Evolutionary conservation across 2,329 filamentous ascomycete species (phyloP).

Genomic region (Thelonectria blattea): DNA sequence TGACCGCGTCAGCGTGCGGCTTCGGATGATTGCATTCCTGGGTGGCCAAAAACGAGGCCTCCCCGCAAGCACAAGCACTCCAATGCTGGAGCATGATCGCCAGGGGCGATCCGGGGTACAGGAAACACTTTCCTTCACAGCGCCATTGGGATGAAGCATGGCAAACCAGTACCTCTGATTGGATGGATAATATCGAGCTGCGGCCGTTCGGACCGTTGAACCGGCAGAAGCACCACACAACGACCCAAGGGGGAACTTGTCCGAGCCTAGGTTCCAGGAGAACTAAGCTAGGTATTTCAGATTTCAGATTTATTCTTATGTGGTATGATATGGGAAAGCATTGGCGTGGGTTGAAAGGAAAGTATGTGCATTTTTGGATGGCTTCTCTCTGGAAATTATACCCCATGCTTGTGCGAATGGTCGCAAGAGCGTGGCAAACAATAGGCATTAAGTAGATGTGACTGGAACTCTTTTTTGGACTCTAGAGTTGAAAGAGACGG

Average conservation of each 20-base stretch:
- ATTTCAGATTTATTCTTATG: slow-evolving; percentile 2
- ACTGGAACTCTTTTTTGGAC: background rate
- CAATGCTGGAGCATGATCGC: slow-evolving; percentile 8
- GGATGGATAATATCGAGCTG: slow-evolving; percentile 16
- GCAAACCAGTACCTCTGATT: slow-evolving; percentile 25
- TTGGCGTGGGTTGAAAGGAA: background rate
- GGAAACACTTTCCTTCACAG: slow-evolving; percentile 3
- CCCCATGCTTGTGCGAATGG: background rate
- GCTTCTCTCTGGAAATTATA: background rate
- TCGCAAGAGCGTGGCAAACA: background rate
- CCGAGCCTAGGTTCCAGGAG: slow-evolving; percentile 12
- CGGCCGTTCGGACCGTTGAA: slow-evolving; percentile 31
- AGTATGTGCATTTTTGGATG: background rate
- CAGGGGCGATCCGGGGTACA: slow-evolving; percentile 26
- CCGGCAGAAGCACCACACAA: slow-evolving; percentile 22
- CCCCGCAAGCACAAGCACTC: slow-evolving; percentile 4
- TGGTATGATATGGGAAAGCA: background rate
- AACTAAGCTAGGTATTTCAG: slow-evolving; percentile 15
- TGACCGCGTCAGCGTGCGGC: background rate
- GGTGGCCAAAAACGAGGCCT: slow-evolving; percentile 6
- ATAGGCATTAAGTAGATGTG: background rate
- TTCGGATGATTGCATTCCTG: background rate
- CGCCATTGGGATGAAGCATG: slow-evolving; percentile 4
- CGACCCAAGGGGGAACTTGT: slow-evolving; percentile 13
- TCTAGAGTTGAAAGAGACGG: background rate